A percentile compares a stretch with the other conserved stretches of the same genome.
Evolutionary conservation across 257 asterid species (phyloP).

Genomic region (Primulina tabacum): DNA sequence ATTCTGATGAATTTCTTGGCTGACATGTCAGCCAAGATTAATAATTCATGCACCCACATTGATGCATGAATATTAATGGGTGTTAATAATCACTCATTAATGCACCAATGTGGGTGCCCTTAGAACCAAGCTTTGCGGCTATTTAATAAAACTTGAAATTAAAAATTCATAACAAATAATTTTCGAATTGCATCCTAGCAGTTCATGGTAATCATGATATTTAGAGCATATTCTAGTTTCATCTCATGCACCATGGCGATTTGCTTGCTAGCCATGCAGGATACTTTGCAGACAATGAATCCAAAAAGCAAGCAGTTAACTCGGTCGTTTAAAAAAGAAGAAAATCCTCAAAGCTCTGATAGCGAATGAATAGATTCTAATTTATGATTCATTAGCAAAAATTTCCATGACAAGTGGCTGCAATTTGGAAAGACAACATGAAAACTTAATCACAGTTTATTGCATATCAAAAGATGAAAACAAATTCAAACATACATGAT

Average conservation of each 20-base stretch:
- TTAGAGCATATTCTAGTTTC: too few relatives aligned
- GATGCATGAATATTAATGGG: too few relatives aligned
- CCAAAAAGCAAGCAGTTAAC: background rate
- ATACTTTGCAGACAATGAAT: background rate
- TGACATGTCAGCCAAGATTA: too few relatives aligned
- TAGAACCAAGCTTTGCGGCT: too few relatives aligned
- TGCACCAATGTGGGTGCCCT: too few relatives aligned
- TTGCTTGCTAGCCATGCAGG: background rate
- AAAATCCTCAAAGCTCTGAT: slow-evolving; percentile 2
- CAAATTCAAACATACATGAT: background rate
- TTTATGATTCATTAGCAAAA: slow-evolving; percentile 9
- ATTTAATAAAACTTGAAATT: too few relatives aligned
- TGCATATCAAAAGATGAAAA: background rate
- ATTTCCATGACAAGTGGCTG: background rate
- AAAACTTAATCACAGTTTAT: background rate
- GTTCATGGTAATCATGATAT: too few relatives aligned
- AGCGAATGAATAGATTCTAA: slow-evolving; percentile 7
- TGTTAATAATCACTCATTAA: too few relatives aligned
- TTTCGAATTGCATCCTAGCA: too few relatives aligned
- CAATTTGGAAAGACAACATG: background rate
- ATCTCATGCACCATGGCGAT: background rate
- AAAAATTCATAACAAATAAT: too few relatives aligned
- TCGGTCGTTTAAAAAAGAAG: background rate
- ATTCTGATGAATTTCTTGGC: too few relatives aligned
- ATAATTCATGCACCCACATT: too few relatives aligned